Base-by-base conservation (phyloP, 805 yeast genomes). In the Barnettozyma populi region DNA sequence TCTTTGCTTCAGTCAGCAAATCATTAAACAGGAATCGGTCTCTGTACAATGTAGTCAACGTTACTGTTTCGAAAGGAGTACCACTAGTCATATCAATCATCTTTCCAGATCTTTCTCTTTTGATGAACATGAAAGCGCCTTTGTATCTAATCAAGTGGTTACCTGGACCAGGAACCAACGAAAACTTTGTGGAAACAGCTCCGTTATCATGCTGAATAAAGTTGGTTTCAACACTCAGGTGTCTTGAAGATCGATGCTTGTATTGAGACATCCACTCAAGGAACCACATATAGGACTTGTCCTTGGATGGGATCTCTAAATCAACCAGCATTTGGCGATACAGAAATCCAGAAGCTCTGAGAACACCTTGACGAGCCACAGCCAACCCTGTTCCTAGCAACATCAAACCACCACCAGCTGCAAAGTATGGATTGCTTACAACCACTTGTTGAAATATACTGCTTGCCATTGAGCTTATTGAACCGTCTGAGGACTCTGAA, bases 361-460 rank as follows among this genome's bases (percentile, higher is more conserved):
- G 71, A 1, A 84, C 65, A 1, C 88, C 89, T 49, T 78, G 82
- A 43, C 96, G 72, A 0, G 88, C 81, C 7, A 89, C 57, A 0
- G 97, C 95, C 31, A 94, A 66, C 1, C 83, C 84, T 0, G 96
- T 90, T n/a, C 99, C 99, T 2, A 94, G 70, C 4, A 90, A 71
- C 99, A 94, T 94, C 36, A 94, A 71, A 0, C 99, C 99, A 57
- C 97, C 97, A 60, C 99, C 99, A 0, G 98, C 99, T 1, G 97
- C 94, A 70, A 94, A 92, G 65, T 89, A 90, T n/a, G 97, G 98
- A 63, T 92, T 92, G 34, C 78, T 75, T 20, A 74, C 74, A 49
- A 86, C 71, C 2, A 80, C 76, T 47, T 79, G 80, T 37, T 75
- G 66, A 57, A 80, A 67, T 5, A 82, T 66, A 49, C 51, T 53